phyloP scores from a whole-genome alignment of 768 basidiomycete genomes.

The Xerocomellus chrysenteron region DNA sequence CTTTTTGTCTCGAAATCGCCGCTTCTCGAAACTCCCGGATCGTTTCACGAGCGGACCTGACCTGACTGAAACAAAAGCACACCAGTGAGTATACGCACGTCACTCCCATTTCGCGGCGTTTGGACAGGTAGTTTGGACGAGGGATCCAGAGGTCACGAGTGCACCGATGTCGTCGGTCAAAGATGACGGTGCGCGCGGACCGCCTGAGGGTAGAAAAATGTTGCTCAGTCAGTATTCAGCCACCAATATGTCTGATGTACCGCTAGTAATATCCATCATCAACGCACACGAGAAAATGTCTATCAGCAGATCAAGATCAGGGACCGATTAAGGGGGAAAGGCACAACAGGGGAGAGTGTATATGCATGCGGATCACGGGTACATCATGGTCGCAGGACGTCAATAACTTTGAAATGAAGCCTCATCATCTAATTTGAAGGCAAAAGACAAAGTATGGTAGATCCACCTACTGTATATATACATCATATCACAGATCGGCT shows the following conservation, averaged over 20 bases:
- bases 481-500: not conserved
- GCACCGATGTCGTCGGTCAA: not conserved
- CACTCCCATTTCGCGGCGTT: not conserved
- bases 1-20: not conserved
- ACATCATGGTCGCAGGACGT: not conserved
- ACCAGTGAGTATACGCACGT: not conserved
- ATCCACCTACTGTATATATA: not conserved
- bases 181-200: not conserved
- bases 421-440: not conserved
- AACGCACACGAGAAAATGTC: too few relatives aligned
- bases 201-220: too few relatives aligned
- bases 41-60: not conserved
- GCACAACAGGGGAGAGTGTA: not conserved
- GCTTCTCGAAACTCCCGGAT: not conserved
- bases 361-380: not conserved
- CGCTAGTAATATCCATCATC: too few relatives aligned
- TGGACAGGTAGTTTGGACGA: not conserved
- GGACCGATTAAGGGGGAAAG: not conserved
- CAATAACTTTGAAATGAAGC: constrained; percentile 1
- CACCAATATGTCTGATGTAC: too few relatives aligned
- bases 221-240: too few relatives aligned
- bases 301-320: too few relatives aligned
- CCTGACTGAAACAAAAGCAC: not conserved
- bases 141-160: not conserved
- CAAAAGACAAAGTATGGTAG: not conserved